A percentile compares a stretch with the other conserved stretches of the same genome.
These are phyloP conservation scores for Termitomyces sp. DNA, from an alignment of 768 basidiomycete genomes.

Conservation along the genomic window DNA sequence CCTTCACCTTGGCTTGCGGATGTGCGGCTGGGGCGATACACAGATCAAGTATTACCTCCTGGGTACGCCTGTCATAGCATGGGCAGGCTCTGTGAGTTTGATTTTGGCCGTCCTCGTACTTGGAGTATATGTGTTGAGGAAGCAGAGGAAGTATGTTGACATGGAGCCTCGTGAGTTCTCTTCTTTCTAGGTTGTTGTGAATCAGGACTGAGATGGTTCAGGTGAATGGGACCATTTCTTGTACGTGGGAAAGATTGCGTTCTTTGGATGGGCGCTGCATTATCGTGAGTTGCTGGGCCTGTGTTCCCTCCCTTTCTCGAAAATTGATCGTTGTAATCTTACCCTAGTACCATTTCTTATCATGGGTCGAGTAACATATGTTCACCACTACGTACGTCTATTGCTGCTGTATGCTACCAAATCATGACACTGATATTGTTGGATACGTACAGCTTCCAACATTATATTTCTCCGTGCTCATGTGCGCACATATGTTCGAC, in stretches of 20 bases:
- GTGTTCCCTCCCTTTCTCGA: neutral
- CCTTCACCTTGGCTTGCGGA: constrained; percentile 82
- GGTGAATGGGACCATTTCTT: constrained; percentile 95
- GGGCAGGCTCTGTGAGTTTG: constrained; percentile 72
- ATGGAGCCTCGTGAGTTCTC: constrained; percentile 73
- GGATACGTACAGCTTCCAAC: constrained; percentile 67
- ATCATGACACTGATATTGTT: neutral
- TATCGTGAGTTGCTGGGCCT: constrained; percentile 52
- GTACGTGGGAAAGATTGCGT: constrained; percentile 87
- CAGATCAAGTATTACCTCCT: constrained; percentile 92
- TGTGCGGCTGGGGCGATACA: constrained; percentile 93
- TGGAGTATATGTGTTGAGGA: constrained; percentile 70
- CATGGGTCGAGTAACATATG: constrained; percentile 96
- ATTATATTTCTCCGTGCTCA: constrained; percentile 92
- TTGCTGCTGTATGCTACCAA: neutral
- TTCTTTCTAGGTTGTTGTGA: neutral
- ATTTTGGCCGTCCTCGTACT: constrained; percentile 44
- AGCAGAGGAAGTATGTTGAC: constrained; percentile 86
- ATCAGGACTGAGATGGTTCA: constrained; percentile 18
- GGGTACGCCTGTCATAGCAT: constrained; percentile 92
- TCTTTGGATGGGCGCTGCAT: constrained; percentile 90
- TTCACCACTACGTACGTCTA: constrained; percentile 87
- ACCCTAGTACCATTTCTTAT: constrained; percentile 86
- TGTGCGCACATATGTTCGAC: constrained; percentile 87
- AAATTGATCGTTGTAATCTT: neutral